Evolutionary conservation across 2,329 filamentous ascomycete species (phyloP).

Genomic region (Penicillium sp.): DNA sequence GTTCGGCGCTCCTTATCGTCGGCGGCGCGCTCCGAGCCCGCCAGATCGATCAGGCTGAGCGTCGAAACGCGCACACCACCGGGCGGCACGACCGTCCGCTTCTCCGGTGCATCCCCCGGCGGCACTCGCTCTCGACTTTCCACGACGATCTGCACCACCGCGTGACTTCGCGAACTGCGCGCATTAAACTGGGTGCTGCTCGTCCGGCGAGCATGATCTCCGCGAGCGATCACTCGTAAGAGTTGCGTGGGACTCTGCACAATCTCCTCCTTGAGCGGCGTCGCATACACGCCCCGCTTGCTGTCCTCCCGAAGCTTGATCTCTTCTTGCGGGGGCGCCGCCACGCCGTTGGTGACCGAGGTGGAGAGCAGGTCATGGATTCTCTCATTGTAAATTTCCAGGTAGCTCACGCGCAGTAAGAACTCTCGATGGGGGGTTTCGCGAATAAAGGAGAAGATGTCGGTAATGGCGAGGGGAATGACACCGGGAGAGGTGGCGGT

Average conservation of each 20-base stretch:
- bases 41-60: slow-evolving; percentile 89
- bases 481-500: slow-evolving; percentile 93
- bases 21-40: slow-evolving; percentile 91
- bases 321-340: slow-evolving; percentile 66
- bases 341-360: slow-evolving; percentile 53
- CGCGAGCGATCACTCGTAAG: slow-evolving; percentile 86
- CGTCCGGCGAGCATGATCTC: slow-evolving; percentile 82
- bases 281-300: slow-evolving; percentile 94
- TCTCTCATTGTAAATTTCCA: slow-evolving; percentile 98
- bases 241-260: slow-evolving; percentile 96
- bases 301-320: slow-evolving; percentile 96
- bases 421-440: slow-evolving; percentile 95
- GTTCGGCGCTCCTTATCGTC: slow-evolving; percentile 90
- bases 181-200: slow-evolving; percentile 97
- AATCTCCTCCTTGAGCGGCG: slow-evolving; percentile 93
- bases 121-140: slow-evolving; percentile 86
- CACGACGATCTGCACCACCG: slow-evolving; percentile 96
- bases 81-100: slow-evolving; percentile 64
- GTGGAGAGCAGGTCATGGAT: slow-evolving; percentile 89
- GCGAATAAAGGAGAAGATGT: slow-evolving; percentile 98
- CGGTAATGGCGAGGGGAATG: slow-evolving; percentile 92
- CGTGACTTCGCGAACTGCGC: slow-evolving; percentile 93
- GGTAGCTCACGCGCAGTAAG: slow-evolving; percentile 87
- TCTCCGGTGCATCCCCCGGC: slow-evolving; percentile 49
- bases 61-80: slow-evolving; percentile 94